These are phyloP conservation scores for Fusarium newnesense DNA, from an alignment of 2,329 filamentous ascomycete species.

Conservation along the genomic window DNA sequence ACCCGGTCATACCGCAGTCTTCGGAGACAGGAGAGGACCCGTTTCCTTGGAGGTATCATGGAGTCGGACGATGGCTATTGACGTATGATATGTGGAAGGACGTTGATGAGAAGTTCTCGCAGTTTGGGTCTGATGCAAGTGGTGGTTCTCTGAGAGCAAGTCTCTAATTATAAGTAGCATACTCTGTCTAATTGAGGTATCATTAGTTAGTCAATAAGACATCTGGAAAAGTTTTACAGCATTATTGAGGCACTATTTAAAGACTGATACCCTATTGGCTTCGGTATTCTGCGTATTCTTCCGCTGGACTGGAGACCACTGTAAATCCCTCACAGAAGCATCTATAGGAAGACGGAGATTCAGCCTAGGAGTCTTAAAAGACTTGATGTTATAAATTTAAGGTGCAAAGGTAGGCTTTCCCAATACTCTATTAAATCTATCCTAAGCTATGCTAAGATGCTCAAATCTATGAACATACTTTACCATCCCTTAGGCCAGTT, in stretches of 20 bases:
- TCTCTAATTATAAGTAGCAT: neutral
- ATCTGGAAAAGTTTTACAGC: rapidly evolving
- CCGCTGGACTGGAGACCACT: rapidly evolving
- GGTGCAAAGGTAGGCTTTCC: no score
- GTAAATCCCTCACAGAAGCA: neutral
- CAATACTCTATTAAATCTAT: no score
- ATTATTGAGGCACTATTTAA: neutral
- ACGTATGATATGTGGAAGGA: slow-evolving; percentile 54
- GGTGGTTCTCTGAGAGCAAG: neutral
- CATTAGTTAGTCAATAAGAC: neutral
- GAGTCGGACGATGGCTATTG: slow-evolving; percentile 53
- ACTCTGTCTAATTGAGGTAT: neutral
- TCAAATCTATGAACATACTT: no score
- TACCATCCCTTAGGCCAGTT: no score
- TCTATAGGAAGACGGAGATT: rapidly evolving
- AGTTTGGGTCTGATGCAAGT: neutral
- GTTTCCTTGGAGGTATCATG: slow-evolving; percentile 54
- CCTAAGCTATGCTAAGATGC: no score
- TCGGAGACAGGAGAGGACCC: slow-evolving; percentile 53
- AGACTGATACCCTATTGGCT: rapidly evolving
- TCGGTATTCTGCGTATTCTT: rapidly evolving
- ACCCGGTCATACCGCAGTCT: slow-evolving; percentile 23
- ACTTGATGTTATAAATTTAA: no score
- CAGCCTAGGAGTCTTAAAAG: no score
- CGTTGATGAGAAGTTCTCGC: slow-evolving; percentile 48